These are phyloP conservation scores for Astrothelium subdiscretum DNA, from an alignment of 495 filamentous ascomycete species.

Conservation along the genomic window DNA sequence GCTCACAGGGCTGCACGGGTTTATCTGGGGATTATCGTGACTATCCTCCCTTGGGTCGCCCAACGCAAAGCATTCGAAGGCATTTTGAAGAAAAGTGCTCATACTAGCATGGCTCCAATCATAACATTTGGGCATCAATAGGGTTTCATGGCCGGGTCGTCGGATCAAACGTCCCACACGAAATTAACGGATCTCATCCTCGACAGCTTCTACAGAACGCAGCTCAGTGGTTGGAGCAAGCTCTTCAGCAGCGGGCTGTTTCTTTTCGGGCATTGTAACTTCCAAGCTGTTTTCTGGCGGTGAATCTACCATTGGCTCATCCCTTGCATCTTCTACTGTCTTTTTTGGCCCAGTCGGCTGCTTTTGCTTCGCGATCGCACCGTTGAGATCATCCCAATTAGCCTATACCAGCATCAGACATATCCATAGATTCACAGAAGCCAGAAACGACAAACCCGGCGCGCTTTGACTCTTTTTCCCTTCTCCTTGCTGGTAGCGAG, in stretches of 20 bases:
- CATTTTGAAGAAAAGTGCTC: too few species aligned
- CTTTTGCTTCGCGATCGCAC: not conserved
- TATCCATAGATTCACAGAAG: not conserved
- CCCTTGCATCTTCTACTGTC: not conserved
- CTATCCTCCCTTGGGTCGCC: too few species aligned
- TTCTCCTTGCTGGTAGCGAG: conserved; percentile 51
- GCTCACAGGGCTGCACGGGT: too few species aligned
- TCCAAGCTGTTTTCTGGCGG: not conserved
- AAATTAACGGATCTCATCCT: not conserved
- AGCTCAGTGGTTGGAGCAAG: not conserved
- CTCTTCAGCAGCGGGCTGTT: not conserved
- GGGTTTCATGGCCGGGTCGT: too few species aligned
- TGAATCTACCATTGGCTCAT: not conserved
- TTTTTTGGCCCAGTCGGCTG: not conserved
- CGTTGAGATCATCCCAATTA: conserved; percentile 1
- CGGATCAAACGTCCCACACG: not conserved
- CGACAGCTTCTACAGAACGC: not conserved
- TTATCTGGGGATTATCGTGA: too few species aligned
- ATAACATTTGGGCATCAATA: not conserved
- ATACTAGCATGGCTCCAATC: not conserved
- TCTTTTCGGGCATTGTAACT: not conserved
- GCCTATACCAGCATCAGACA: not conserved
- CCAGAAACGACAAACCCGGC: not conserved
- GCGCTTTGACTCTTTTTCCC: conserved; percentile 45
- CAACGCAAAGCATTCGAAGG: too few species aligned